These are phyloP conservation scores for Colletotrichum sp. DNA, from an alignment of 2,329 filamentous ascomycete genomes.

Conservation along the genomic window DNA sequence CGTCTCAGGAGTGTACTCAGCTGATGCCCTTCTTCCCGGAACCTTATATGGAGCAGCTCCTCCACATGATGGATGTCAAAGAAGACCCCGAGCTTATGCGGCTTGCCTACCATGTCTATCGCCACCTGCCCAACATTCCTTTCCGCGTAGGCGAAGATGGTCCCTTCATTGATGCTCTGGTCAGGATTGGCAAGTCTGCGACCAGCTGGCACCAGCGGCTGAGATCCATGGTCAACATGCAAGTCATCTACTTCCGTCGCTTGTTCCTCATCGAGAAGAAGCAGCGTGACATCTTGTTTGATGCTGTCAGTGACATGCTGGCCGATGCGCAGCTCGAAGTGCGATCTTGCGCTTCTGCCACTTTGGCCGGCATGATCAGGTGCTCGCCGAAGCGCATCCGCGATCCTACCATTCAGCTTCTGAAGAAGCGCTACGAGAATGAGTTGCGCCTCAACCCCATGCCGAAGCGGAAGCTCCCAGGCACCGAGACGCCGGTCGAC, in stretches of 20 bases:
- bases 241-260: conserved; percentile 96
- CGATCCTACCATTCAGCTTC: conserved; percentile 73
- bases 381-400: conserved; percentile 87
- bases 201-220: conserved; percentile 95
- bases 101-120: conserved; percentile 94
- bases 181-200: conserved; percentile 84
- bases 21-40: conserved; percentile 90
- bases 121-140: conserved; percentile 93
- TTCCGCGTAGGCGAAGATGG: conserved; percentile 86
- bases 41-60: conserved; percentile 86
- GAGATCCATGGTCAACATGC: conserved; percentile 95
- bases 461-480: conserved; percentile 71
- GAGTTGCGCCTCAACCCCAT: conserved; percentile 85
- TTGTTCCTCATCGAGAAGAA: conserved; percentile 81
- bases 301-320: conserved; percentile 95
- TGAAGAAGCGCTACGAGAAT: conserved; percentile 80
- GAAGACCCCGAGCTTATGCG: conserved; percentile 96
- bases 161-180: conserved; percentile 83
- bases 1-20: conserved; percentile 90
- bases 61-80: conserved; percentile 99
- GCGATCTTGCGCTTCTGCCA: conserved; percentile 88
- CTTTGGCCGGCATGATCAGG: conserved; percentile 95
- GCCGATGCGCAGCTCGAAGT: conserved; percentile 92
- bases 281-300: conserved; percentile 83
- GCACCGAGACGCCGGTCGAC: conserved; percentile 73